Conservation (phyloP, 805 yeast species). For the Vanderwaltozyma yarrowii region DNA sequence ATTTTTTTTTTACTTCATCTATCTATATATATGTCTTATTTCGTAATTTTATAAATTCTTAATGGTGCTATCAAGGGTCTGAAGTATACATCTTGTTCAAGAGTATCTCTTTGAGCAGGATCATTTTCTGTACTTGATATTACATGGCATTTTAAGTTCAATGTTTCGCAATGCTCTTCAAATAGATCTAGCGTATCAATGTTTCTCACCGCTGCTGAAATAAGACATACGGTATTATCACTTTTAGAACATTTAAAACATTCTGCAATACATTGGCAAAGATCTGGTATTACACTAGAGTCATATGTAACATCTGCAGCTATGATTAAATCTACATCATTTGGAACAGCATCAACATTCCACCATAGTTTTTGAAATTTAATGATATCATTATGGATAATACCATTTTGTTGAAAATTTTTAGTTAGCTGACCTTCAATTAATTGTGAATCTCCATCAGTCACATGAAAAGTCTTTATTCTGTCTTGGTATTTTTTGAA, state of each 20-base stretch:
- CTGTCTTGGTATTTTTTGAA: conserved; percentile 5
- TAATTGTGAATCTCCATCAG: conserved; percentile 26
- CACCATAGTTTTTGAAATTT: conserved; percentile 48
- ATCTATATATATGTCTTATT: background rate
- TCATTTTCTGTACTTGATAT: conserved; percentile 15
- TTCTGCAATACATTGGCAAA: conserved; percentile 38
- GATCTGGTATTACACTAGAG: conserved; percentile 41
- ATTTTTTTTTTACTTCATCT: conserved; percentile 8
- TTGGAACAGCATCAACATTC: conserved; percentile 36
- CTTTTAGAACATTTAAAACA: conserved; percentile 8
- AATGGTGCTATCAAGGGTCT: conserved; percentile 17
- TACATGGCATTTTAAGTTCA: conserved; percentile 14
- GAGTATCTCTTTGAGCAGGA: background rate
- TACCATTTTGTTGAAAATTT: conserved; percentile 39
- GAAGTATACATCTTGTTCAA: conserved; percentile 5
- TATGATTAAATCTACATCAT: conserved; percentile 40
- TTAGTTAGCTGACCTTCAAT: conserved; percentile 15
- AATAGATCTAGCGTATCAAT: conserved; percentile 38
- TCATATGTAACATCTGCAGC: conserved; percentile 93
- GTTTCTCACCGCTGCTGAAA: conserved; percentile 74
- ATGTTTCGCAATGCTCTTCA: conserved; percentile 26
- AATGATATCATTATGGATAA: conserved; percentile 10
- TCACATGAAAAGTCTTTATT: conserved; percentile 13
- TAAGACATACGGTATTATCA: conserved; percentile 17
- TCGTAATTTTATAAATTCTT: conserved; percentile 13